phyloP scores from a whole-genome alignment of 176 grass and related monocot genomes.

The Hsuehochloa calcarea region DNA sequence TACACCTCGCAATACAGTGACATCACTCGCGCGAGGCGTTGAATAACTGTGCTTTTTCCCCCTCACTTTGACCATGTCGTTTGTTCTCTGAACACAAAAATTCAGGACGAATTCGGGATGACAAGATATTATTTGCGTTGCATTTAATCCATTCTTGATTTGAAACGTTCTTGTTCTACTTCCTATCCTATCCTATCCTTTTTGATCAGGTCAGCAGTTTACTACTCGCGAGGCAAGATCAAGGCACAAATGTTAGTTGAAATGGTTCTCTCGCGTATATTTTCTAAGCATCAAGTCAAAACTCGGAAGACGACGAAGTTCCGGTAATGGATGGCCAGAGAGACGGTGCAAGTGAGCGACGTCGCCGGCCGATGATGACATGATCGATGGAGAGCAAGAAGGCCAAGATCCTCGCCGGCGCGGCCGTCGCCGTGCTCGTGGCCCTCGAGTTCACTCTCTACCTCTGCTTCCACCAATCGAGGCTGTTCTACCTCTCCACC shows the following conservation, averaged over 20 bases:
- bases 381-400: conserved; percentile 37
- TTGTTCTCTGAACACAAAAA: not conserved
- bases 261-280: not conserved
- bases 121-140: not conserved
- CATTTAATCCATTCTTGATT: not conserved
- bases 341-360: not conserved
- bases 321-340: not conserved
- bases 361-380: not conserved
- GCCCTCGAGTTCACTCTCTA: conserved; percentile 12
- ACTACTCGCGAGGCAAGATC: not conserved
- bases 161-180: not conserved
- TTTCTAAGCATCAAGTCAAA: not conserved
- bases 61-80: not conserved
- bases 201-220: conserved; percentile 7
- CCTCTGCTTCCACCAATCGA: conserved; percentile 30
- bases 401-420: conserved; percentile 38
- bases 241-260: not conserved
- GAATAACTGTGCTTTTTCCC: not conserved
- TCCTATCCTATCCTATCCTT: not conserved
- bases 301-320: not conserved
- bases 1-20: not conserved
- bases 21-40: not conserved
- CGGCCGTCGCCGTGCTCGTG: not conserved
- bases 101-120: not conserved
- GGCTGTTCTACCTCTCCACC: conserved; percentile 38